phyloP scores from a whole-genome alignment of 2,329 filamentous ascomycete species.

The Davidsoniella eucalypti region DNA sequence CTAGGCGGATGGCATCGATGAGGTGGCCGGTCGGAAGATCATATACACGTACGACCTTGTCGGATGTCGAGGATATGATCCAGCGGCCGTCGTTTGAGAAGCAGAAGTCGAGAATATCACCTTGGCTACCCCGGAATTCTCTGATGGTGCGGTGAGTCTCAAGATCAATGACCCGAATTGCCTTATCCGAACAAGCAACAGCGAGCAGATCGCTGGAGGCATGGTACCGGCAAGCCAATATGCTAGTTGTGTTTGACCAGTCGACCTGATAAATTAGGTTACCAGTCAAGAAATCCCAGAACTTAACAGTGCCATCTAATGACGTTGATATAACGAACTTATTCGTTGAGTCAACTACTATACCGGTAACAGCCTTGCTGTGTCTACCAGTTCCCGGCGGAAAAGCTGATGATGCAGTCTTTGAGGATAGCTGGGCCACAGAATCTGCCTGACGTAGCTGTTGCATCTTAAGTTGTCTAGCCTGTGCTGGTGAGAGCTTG shows the following conservation, averaged over 20 bases:
- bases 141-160: constrained; percentile 81
- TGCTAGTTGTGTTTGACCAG: constrained; percentile 43
- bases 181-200: constrained; percentile 75
- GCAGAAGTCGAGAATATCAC: constrained; percentile 60
- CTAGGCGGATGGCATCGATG: constrained; percentile 76
- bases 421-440: constrained; percentile 33
- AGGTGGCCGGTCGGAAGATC: constrained; percentile 90
- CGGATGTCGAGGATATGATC: constrained; percentile 76
- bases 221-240: constrained; percentile 67
- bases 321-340: constrained; percentile 72
- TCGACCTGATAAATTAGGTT: constrained; percentile 64
- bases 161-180: constrained; percentile 76
- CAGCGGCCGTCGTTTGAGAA: constrained; percentile 91
- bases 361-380: constrained; percentile 64
- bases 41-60: constrained; percentile 72
- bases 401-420: constrained; percentile 27
- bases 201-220: constrained; percentile 70
- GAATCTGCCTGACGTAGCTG: constrained; percentile 42
- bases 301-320: constrained; percentile 84
- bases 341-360: constrained; percentile 81
- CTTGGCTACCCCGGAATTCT: constrained; percentile 73
- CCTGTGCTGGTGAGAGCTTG: constrained; percentile 58
- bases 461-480: constrained; percentile 54
- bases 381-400: constrained; percentile 52
- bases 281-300: constrained; percentile 90